Percentiles rank a stretch among this genome's conserved stretches.
Conservation (phyloP, 352 stramenopile species). For the Globisporangium iwayamae region DNA sequence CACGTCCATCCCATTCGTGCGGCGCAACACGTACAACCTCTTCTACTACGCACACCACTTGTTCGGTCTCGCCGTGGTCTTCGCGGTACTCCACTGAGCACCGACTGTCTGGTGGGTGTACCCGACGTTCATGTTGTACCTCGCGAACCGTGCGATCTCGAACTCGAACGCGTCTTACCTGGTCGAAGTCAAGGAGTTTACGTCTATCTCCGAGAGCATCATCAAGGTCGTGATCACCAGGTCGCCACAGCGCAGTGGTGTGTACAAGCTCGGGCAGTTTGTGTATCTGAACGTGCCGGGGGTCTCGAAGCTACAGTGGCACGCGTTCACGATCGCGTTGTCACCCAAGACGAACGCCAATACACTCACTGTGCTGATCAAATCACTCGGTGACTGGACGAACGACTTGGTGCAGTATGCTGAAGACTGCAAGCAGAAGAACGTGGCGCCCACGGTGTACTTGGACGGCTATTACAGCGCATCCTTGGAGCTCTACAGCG, state of each 20-base stretch:
- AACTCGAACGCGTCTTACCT: slow-evolving; percentile 28
- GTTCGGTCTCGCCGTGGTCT: slow-evolving; percentile 40
- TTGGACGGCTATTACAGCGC: slow-evolving; percentile 24
- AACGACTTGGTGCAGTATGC: slow-evolving; percentile 11
- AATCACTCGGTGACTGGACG: slow-evolving; percentile 21
- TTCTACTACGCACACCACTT: slow-evolving; percentile 52
- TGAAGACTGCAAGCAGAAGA: slow-evolving; percentile 13
- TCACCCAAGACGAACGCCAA: slow-evolving; percentile 11
- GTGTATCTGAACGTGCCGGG: slow-evolving; percentile 42
- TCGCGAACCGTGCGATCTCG: slow-evolving; percentile 31
- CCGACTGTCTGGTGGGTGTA: slow-evolving; percentile 37
- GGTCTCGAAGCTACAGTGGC: slow-evolving; percentile 47
- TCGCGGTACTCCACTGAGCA: slow-evolving; percentile 40
- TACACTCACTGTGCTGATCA: slow-evolving; percentile 18
- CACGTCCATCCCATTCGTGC: slow-evolving; percentile 36
- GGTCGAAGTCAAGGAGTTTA: slow-evolving; percentile 29
- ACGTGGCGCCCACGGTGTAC: slow-evolving; percentile 14
- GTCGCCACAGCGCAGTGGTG: slow-evolving; percentile 6
- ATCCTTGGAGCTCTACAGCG: slow-evolving; percentile 18
- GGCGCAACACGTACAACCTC: slow-evolving; percentile 35
- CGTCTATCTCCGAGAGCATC: slow-evolving; percentile 22
- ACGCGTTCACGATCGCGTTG: slow-evolving; percentile 42
- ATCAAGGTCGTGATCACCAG: slow-evolving; percentile 34
- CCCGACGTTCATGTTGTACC: slow-evolving; percentile 35
- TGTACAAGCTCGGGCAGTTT: slow-evolving; percentile 38